A percentile compares a stretch with the other conserved stretches of the same genome.
Conservation (phyloP, 495 filamentous ascomycete genomes). For the Corynascus novoguineensis region DNA sequence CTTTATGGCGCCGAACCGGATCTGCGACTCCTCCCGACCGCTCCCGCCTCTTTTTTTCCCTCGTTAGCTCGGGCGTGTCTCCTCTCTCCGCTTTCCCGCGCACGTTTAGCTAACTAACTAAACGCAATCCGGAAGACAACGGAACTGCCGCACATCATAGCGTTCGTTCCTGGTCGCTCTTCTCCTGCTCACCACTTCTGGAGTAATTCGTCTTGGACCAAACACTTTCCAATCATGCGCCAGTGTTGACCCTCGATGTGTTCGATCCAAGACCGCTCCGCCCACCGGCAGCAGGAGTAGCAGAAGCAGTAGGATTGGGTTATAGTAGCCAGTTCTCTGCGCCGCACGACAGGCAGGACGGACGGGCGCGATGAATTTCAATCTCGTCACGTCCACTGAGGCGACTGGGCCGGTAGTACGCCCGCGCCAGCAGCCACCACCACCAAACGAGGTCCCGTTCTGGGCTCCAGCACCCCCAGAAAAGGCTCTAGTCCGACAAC, state of each 20-base stretch:
- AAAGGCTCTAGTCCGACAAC: conserved; percentile 11
- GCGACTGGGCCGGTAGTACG: conserved; percentile 18
- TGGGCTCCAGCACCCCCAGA: conserved; percentile 8
- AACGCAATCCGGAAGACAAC: not conserved
- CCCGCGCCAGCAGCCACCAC: conserved; percentile 21
- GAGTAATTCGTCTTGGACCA: conserved; percentile 1
- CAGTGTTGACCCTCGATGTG: conserved; percentile 27
- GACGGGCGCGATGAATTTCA: conserved; percentile 18
- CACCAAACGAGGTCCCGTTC: conserved; percentile 16
- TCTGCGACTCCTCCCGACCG: not conserved
- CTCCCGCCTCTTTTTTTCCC: not conserved
- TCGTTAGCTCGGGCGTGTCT: conserved; percentile 1
- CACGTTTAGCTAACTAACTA: conserved; percentile 2
- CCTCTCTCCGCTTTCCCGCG: not conserved
- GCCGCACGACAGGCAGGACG: not conserved
- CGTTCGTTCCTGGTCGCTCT: not conserved
- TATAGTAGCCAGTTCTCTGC: conserved; percentile 19
- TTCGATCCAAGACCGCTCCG: conserved; percentile 19
- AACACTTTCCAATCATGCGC: not conserved
- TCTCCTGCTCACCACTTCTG: conserved; percentile 2
- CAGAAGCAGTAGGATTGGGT: conserved; percentile 20
- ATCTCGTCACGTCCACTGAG: conserved; percentile 20
- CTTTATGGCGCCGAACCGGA: conserved; percentile 2
- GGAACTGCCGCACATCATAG: not conserved
- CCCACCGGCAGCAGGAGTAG: conserved; percentile 20